phyloP scores from a whole-genome alignment of 805 yeast species.

The Saturnispora silvae region DNA sequence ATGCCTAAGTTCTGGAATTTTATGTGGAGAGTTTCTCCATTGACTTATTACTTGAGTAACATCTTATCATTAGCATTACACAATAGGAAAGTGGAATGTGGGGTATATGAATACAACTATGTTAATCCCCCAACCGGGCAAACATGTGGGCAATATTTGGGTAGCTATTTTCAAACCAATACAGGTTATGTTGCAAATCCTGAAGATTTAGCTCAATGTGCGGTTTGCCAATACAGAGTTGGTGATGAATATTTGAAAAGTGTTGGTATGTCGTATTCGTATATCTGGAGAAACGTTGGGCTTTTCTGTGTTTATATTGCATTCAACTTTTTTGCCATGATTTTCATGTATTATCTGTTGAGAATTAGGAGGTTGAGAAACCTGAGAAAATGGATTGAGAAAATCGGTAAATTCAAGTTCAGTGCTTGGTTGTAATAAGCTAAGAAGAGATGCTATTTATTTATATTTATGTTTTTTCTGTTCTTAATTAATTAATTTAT shows the following conservation, averaged over 20 bases:
- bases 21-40: conserved; percentile 67
- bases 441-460: background rate
- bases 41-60: conserved; percentile 54
- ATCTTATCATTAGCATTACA: conserved; percentile 41
- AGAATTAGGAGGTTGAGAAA: conserved; percentile 19
- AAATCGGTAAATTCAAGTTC: conserved; percentile 3
- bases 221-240: conserved; percentile 34
- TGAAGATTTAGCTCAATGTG: conserved; percentile 36
- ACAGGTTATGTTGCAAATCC: conserved; percentile 53
- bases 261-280: conserved; percentile 32
- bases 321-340: conserved; percentile 38
- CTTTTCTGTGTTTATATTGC: conserved; percentile 44
- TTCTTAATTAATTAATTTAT: too few relatives aligned
- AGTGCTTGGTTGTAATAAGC: conserved; percentile 3
- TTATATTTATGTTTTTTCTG: too few relatives aligned
- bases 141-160: conserved; percentile 53
- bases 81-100: conserved; percentile 41
- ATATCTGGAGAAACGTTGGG: conserved; percentile 63
- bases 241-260: conserved; percentile 39
- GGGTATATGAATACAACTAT: conserved; percentile 35
- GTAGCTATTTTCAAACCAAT: conserved; percentile 24
- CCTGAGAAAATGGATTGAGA: background rate
- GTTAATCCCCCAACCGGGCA: conserved; percentile 46
- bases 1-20: conserved; percentile 83
- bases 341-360: conserved; percentile 25